Base-by-base conservation (phyloP, 1,284 basidiomycete genomes). In the Blastosporella zonata region DNA sequence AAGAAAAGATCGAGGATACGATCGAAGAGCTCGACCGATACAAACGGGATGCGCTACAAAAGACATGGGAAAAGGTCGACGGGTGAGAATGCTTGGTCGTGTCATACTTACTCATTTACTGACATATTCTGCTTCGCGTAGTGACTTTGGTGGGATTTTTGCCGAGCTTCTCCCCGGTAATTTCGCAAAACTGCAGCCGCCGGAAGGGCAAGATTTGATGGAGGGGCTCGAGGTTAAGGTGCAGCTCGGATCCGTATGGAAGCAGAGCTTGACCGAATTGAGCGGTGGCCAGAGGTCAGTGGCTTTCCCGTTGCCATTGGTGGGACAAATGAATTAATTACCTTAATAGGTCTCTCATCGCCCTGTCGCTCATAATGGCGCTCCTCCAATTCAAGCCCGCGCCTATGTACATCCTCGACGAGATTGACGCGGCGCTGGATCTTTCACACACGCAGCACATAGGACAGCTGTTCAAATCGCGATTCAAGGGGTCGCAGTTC, bases 361-460 rank as follows among this genome's bases (percentile, higher is more conserved):
- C 96, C 0, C 79, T 99, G 2, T 97, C 93, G 8, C 78, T 99
- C 42, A 98, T 99, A 75, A 96, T 99, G 94, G 90, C 95, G 0
- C 79, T 99, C 33, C 80, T 99, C 28, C 95, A 98, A 68, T 98
- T 98, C 81, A 97, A 98, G 66, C 94, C 96, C 1, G 95, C 96
- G n/a, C 97, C 94, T 0, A 96, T 99, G 93, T 98, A 99, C 68
- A 98, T 99, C 63, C 80, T 99, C 18, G 97, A 99, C 71, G 97
- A 99, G 71, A 97, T 99, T 59, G 94, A 98, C 68, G 93, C 95
- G 0, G 95, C 95, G 4, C 81, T 97, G 37, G 96, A 99, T 71
- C 73, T 98, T 18, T 94, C 92, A 40, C 95, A 98, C 63, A 98
- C 96, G 6, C 89, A 97, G 62, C 93, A 98, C 68, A 97, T 99